A percentile compares a stretch with the other conserved stretches of the same genome.
phyloP scores from a whole-genome alignment of 805 yeast species.

The Yarrowia porcina region DNA sequence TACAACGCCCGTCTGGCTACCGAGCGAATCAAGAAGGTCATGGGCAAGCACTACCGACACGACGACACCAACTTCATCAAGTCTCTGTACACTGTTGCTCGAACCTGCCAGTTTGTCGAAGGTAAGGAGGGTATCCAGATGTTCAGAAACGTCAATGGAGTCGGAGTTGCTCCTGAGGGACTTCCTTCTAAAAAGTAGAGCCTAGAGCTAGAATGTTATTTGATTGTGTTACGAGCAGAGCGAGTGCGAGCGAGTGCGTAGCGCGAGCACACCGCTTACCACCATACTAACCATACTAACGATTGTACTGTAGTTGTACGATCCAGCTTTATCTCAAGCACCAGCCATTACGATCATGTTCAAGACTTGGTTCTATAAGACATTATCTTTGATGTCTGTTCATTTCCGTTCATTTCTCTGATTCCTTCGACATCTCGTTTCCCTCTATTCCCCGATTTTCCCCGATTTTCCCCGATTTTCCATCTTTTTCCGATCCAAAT shows the following conservation, averaged over 20 bases:
- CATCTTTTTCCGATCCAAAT: not conserved
- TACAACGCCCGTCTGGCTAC: conserved; percentile 74
- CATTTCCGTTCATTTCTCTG: too few species aligned
- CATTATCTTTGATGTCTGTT: too few species aligned
- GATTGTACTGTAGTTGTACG: not conserved
- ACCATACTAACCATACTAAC: not conserved
- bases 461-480: not conserved
- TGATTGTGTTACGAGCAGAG: conserved; percentile 13
- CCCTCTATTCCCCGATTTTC: not conserved
- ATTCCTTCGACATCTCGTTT: too few species aligned
- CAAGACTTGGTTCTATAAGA: too few species aligned
- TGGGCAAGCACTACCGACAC: conserved; percentile 76
- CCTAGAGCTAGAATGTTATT: conserved; percentile 22
- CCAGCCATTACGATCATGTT: too few species aligned
- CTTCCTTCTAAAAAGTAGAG: conserved; percentile 24
- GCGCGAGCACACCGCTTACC: too few species aligned
- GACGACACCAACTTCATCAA: conserved; percentile 69
- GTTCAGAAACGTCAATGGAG: conserved; percentile 69
- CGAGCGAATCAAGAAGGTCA: conserved; percentile 72
- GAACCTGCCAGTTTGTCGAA: conserved; percentile 70
- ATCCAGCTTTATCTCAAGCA: too few species aligned
- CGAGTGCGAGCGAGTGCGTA: too few species aligned
- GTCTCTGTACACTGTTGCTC: conserved; percentile 54
- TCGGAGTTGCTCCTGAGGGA: conserved; percentile 42
- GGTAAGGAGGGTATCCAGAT: conserved; percentile 64